Evolutionary conservation across 257 asterid species (phyloP).

Genomic region (Mentha longifolia): DNA sequence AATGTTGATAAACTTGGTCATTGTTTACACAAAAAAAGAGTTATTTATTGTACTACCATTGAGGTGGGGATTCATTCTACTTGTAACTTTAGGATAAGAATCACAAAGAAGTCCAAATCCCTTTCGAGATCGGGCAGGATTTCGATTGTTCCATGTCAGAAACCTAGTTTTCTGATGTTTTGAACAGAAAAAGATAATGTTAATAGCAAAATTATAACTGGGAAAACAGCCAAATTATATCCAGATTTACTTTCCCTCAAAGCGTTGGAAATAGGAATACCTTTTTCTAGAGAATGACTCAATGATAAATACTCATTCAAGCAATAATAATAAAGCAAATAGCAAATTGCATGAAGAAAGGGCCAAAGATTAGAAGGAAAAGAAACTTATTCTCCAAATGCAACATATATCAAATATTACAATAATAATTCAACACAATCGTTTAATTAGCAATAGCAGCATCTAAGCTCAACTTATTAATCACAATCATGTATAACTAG

Average conservation of each 20-base stretch:
- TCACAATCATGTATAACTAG: constrained; percentile 9
- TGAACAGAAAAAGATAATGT: background rate
- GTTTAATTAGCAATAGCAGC: background rate
- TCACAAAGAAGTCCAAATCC: background rate
- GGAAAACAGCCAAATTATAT: background rate
- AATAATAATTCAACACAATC: background rate
- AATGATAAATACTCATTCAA: background rate
- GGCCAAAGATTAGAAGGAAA: background rate
- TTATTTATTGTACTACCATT: no score
- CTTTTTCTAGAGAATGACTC: background rate
- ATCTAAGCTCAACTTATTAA: constrained; percentile 23
- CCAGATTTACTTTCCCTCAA: background rate
- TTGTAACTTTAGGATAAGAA: background rate
- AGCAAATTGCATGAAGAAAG: background rate
- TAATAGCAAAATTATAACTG: background rate
- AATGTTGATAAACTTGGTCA: background rate
- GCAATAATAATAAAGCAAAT: no score
- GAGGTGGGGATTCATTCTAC: background rate
- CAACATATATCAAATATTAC: constrained; percentile 1
- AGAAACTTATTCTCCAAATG: background rate
- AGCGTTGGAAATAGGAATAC: background rate
- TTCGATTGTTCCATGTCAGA: background rate
- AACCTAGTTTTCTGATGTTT: background rate
- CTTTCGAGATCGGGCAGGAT: background rate
- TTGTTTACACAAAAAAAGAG: no score